These are phyloP conservation scores for Colletotrichum aenigma DNA, from an alignment of 2,329 filamentous ascomycete species.

Conservation along the genomic window DNA sequence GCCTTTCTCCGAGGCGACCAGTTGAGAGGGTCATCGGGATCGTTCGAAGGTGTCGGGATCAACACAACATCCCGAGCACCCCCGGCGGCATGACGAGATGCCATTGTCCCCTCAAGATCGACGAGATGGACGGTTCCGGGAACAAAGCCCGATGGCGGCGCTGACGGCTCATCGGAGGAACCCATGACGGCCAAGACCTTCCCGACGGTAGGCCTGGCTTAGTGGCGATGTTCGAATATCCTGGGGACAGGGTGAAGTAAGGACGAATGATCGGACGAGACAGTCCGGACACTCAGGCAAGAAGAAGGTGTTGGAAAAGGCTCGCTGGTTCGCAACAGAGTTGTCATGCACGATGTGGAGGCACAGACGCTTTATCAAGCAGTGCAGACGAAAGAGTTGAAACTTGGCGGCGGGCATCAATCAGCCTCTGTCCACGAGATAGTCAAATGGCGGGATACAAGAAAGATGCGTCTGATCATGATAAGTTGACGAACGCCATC, in stretches of 20 bases:
- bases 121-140: slow-evolving; percentile 47
- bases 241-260: not conserved
- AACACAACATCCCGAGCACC: slow-evolving; percentile 48
- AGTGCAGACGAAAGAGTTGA: not conserved
- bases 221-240: fast-evolving
- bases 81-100: slow-evolving; percentile 33
- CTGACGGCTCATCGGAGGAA: not conserved
- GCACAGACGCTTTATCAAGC: not conserved
- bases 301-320: not conserved
- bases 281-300: not conserved
- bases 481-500: not conserved
- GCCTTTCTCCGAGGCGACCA: slow-evolving; percentile 40
- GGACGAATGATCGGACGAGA: not conserved
- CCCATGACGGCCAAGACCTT: not conserved
- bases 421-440: not conserved
- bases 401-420: not conserved
- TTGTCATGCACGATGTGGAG: not conserved
- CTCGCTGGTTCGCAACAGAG: not conserved
- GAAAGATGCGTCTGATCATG: not conserved
- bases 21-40: slow-evolving; percentile 59
- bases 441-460: not conserved
- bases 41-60: slow-evolving; percentile 51
- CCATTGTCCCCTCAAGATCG: slow-evolving; percentile 37
- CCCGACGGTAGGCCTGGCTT: not conserved
- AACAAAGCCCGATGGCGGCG: slow-evolving; percentile 18